These are phyloP conservation scores for Murraya koenigii DNA, from an alignment of 345 rosid species.

Conservation along the genomic window DNA sequence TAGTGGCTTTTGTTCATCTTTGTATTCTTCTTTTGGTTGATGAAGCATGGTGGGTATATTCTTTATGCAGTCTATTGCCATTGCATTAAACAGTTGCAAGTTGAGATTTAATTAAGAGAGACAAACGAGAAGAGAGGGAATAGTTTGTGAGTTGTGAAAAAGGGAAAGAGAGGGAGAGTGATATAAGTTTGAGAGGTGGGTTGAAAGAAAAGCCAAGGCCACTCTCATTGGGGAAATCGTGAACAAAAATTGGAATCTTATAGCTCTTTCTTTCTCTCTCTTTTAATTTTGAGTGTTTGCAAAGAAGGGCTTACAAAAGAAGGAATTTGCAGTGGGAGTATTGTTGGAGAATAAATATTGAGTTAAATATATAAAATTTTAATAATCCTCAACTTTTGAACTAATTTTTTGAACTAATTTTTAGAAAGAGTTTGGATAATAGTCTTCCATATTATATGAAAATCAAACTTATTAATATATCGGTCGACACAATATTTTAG, in stretches of 20 bases:
- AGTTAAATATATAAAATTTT: too few species aligned
- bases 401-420: too few species aligned
- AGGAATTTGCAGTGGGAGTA: conserved; percentile 20
- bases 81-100: conserved; percentile 22
- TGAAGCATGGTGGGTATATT: conserved; percentile 28
- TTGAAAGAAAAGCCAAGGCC: conserved; percentile 55
- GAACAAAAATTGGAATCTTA: conserved; percentile 54
- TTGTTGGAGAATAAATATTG: background rate
- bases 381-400: too few species aligned
- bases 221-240: conserved; percentile 44
- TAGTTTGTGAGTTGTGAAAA: too few species aligned
- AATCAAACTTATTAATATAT: too few species aligned
- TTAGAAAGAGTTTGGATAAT: too few species aligned
- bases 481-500: too few species aligned
- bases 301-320: conserved; percentile 13
- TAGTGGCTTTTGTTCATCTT: conserved; percentile 33
- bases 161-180: background rate
- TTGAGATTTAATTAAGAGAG: too few species aligned
- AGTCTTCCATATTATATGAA: too few species aligned
- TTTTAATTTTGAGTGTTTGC: conserved; percentile 19
- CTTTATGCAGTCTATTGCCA: conserved; percentile 41
- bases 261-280: conserved; percentile 23
- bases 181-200: conserved; percentile 24
- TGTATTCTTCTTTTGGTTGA: conserved; percentile 26
- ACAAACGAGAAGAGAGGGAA: too few species aligned